Percentiles rank a stretch among this genome's conserved stretches.
These are phyloP conservation scores for Fusarium camptoceras DNA, from an alignment of 2,329 filamentous ascomycete genomes.

Conservation along the genomic window DNA sequence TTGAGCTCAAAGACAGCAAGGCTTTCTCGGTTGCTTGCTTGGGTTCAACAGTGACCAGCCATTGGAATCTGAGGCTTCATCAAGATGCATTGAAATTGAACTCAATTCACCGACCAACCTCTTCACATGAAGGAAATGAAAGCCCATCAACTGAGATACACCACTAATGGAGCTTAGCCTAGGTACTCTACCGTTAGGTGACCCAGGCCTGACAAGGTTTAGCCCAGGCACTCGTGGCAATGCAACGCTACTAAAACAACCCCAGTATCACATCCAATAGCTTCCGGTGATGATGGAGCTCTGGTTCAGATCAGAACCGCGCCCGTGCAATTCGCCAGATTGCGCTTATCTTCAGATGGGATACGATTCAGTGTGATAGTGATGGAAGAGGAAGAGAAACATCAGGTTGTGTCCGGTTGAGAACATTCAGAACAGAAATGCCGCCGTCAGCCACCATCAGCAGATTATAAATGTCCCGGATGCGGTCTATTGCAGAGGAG, in stretches of 20 bases:
- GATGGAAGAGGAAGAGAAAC: neutral
- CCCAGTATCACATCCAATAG: constrained; percentile 35
- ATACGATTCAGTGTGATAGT: neutral
- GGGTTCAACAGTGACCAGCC: neutral
- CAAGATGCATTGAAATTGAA: neutral
- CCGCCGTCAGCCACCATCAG: constrained; percentile 3
- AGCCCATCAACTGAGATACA: neutral
- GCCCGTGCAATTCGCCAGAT: constrained; percentile 6
- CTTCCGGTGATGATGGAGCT: constrained; percentile 23
- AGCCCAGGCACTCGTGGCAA: constrained; percentile 39
- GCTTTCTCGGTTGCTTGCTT: neutral
- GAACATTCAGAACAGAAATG: neutral
- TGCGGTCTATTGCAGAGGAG: constrained; percentile 30
- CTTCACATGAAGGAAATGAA: neutral
- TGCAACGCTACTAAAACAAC: constrained; percentile 32
- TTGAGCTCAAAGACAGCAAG: neutral
- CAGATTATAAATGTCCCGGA: constrained; percentile 19
- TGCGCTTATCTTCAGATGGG: constrained; percentile 10
- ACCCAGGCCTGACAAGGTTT: constrained; percentile 21
- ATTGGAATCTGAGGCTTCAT: neutral
- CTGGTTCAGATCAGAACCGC: neutral
- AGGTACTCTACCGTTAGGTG: constrained; percentile 13
- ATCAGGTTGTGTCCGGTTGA: neutral
- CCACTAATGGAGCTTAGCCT: neutral
- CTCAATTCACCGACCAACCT: constrained; percentile 14